These are phyloP conservation scores for Ampelocalamus luodianensis DNA, from an alignment of 176 grass and related monocot species.

Conservation along the genomic window DNA sequence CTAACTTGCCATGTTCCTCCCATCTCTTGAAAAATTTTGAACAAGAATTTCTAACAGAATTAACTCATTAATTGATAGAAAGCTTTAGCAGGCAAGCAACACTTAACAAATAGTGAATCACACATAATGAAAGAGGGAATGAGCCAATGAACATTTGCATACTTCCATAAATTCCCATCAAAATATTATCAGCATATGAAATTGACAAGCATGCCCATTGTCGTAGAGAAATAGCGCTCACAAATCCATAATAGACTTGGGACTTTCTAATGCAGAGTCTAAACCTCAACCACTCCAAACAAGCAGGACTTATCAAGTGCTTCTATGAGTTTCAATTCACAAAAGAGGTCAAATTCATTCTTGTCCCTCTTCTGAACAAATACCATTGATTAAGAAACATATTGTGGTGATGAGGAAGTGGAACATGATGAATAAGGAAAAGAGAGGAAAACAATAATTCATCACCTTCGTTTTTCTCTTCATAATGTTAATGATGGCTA, in stretches of 20 bases:
- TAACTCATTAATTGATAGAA: slow-evolving; percentile 5
- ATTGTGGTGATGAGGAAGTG: not conserved
- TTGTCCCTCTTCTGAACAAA: slow-evolving; percentile 20
- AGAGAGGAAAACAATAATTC: slow-evolving; percentile 19
- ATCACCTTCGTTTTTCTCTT: slow-evolving; percentile 24
- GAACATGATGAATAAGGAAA: slow-evolving; percentile 1
- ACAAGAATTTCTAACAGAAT: slow-evolving; percentile 18
- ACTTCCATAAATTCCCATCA: not conserved
- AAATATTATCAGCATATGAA: not conserved
- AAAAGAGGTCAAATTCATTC: not conserved
- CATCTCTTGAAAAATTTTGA: not conserved
- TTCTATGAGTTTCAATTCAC: not conserved
- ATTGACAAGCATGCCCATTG: not conserved
- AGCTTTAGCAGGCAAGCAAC: not conserved
- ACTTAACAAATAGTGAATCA: slow-evolving; percentile 21
- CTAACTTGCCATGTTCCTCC: not conserved
- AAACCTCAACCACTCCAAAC: slow-evolving; percentile 7
- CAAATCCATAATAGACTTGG: not conserved
- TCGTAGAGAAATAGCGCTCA: not conserved
- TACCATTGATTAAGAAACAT: not conserved
- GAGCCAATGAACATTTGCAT: slow-evolving; percentile 7
- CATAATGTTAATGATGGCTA: not conserved
- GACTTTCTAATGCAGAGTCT: not conserved
- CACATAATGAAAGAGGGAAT: not conserved
- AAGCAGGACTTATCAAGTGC: not conserved